Percentiles rank a stretch among this genome's conserved stretches.
Evolutionary conservation across 202 grass and related monocot genomes (phyloP).

Genomic region (Alloteropsis angusta): DNA sequence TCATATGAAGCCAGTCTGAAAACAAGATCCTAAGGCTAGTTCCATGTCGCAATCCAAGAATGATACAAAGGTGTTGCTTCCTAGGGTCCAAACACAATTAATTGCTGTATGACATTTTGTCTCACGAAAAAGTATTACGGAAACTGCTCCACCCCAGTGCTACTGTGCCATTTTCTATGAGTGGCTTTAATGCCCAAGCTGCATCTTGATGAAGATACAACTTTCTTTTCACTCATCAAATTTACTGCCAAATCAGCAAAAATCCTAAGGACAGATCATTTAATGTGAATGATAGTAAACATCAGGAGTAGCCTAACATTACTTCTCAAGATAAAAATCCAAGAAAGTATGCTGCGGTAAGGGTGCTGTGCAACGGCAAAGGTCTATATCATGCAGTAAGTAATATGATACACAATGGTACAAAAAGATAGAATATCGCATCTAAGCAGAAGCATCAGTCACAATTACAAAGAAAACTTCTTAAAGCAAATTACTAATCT

Average conservation of each 20-base stretch:
- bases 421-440: neutral
- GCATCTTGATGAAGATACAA: neutral
- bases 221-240: neutral
- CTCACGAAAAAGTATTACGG: neutral
- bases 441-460: neutral
- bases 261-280: neutral
- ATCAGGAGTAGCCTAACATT: neutral
- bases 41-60: neutral
- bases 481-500: neutral
- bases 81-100: neutral
- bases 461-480: neutral
- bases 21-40: neutral
- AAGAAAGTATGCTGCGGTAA: neutral
- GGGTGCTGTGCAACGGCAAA: neutral
- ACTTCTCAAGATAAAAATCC: constrained; percentile 5
- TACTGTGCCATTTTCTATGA: neutral
- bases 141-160: neutral
- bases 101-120: neutral
- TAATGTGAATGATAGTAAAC: neutral
- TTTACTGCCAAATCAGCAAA: neutral
- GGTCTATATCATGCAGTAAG: neutral
- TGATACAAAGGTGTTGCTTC: neutral
- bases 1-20: constrained; percentile 9
- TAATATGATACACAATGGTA: neutral
- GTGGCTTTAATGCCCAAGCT: neutral